These are phyloP conservation scores for Striga asiatica DNA, from an alignment of 257 asterid genomes.

Conservation along the genomic window DNA sequence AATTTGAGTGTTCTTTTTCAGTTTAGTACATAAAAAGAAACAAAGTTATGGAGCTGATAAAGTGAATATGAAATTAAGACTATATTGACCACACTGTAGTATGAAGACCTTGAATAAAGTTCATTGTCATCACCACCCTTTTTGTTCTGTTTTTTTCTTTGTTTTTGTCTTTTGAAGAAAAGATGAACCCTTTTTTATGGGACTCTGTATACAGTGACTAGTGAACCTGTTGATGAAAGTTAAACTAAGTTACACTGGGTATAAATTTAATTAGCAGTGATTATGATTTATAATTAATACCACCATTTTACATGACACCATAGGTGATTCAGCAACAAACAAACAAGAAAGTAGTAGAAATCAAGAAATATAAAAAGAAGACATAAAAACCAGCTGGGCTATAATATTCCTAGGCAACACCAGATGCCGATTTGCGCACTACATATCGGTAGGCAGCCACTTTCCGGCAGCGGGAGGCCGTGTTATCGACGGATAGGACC, in stretches of 20 bases:
- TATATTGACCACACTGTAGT: too few relatives aligned
- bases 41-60: too few relatives aligned
- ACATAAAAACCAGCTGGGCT: neutral
- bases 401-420: neutral
- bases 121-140: too few relatives aligned
- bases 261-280: neutral
- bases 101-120: too few relatives aligned
- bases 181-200: too few relatives aligned
- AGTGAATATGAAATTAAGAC: too few relatives aligned
- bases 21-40: too few relatives aligned
- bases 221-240: neutral
- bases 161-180: too few relatives aligned
- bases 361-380: neutral
- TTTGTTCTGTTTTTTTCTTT: too few relatives aligned
- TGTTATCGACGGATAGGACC: constrained; percentile 77
- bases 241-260: too few relatives aligned
- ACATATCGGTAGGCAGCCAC: constrained; percentile 83
- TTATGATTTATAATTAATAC: neutral
- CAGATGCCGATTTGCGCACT: constrained; percentile 41
- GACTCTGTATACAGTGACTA: neutral
- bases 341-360: neutral
- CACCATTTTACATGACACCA: neutral
- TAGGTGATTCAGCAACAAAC: neutral
- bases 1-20: too few relatives aligned
- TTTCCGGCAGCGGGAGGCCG: constrained; percentile 60